Base-by-base conservation (phyloP, 352 stramenopile genomes). In the Elongisporangium anandrum region DNA sequence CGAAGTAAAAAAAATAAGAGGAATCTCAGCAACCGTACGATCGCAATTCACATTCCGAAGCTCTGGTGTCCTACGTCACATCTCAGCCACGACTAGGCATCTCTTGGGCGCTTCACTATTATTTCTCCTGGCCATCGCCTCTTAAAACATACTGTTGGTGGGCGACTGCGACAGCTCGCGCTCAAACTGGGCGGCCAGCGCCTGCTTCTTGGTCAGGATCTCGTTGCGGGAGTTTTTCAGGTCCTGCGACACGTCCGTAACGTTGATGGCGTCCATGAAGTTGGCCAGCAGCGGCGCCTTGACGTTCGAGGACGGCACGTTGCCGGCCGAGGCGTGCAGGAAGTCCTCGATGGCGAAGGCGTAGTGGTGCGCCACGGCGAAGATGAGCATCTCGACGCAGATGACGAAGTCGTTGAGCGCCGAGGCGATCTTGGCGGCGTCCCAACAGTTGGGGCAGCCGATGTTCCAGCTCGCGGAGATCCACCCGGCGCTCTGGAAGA, bases 381-480 rank as follows among this genome's bases (percentile, higher is more conserved):
- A 96, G 52, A 94, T 79, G 54, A 98, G 79, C 94, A 98, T 98
- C 64, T 98, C 94, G 26, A 97, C 78, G 66, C 94, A 98, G 63
- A 98, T 98, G 66, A 98, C 74, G 64, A 97, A 95, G 76, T 98
- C 89, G 56, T 98, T 96, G 26, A 98, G 69, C 41, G 84, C 92
- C 52, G 91, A 96, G 16, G 79, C 85, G 64, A 97, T 92, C 56
- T 93, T 92, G 50, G 88, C 79, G 9, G 86, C 82, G 57, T 84
- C 75, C 87, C 83, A 96, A 64, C 82, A 96, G 38, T 89, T 67
- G 10, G 84, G 84, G 55, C 85, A 95, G 5, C 87, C 82, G 34
- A 95, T 96, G 55, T 84, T 71, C 82, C 81, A 95, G 57, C 85
- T 79, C 21, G 87, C 87, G 49, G 76, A 90, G 66, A 97, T 97